These are phyloP conservation scores for Suillus spraguei DNA, from an alignment of 768 basidiomycete species.

Conservation along the genomic window DNA sequence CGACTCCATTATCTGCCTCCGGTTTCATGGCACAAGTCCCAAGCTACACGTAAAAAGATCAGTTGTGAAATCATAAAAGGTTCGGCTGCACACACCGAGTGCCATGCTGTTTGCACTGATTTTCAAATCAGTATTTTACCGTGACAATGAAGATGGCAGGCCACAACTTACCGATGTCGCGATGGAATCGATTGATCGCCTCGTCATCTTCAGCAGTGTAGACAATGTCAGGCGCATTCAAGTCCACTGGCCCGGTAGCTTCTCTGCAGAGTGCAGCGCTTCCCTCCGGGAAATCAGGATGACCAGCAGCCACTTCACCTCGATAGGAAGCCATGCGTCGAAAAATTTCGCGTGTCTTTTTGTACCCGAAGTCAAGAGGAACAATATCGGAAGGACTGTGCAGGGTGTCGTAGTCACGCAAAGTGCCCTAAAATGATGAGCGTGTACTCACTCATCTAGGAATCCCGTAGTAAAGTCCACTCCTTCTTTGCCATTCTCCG, in stretches of 20 bases:
- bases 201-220: conserved; percentile 39
- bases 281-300: conserved; percentile 28
- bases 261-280: conserved; percentile 30
- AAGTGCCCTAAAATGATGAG: background rate
- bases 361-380: conserved; percentile 30
- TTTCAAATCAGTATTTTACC: background rate
- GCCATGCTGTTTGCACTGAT: conserved; percentile 34
- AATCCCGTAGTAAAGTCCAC: conserved; percentile 49
- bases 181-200: conserved; percentile 33
- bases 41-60: conserved; percentile 36
- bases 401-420: background rate
- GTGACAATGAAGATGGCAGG: background rate
- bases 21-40: conserved; percentile 74
- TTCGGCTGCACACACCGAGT: conserved; percentile 27
- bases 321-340: conserved; percentile 45
- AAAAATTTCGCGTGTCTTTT: conserved; percentile 28
- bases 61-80: background rate
- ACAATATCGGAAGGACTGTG: conserved; percentile 29
- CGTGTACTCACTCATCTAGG: conserved; percentile 41
- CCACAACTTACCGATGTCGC: conserved; percentile 19
- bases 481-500: conserved; percentile 39
- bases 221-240: conserved; percentile 31
- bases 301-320: conserved; percentile 33
- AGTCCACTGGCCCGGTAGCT: conserved; percentile 20
- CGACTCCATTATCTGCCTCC: conserved; percentile 57